phyloP scores from a whole-genome alignment of 163 green algal genomes.

The Scenedesmus sp. region DNA sequence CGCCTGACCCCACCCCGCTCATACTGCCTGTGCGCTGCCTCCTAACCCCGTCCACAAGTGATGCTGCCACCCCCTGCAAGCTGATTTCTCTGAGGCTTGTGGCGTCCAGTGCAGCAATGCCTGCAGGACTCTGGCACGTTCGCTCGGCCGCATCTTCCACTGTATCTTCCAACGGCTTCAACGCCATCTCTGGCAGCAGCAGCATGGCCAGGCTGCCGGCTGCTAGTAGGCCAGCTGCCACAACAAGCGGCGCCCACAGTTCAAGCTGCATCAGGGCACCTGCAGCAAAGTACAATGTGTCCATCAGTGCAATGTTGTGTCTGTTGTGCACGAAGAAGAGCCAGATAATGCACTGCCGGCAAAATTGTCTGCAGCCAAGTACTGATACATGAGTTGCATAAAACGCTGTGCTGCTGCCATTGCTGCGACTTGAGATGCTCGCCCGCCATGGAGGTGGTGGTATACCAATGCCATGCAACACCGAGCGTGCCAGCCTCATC shows the following conservation, averaged over 20 bases:
- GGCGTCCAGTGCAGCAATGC: not conserved
- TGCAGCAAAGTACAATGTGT: not conserved
- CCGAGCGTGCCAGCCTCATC: too few species aligned
- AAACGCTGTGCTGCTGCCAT: too few species aligned
- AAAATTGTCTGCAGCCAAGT: too few species aligned
- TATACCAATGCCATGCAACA: too few species aligned
- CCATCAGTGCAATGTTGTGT: too few species aligned
- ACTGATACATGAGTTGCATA: too few species aligned
- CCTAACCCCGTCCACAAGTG: not conserved
- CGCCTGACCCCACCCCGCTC: not conserved
- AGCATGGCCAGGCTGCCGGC: constrained; percentile 64
- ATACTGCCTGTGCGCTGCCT: not conserved
- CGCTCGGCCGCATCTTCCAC: constrained; percentile 18
- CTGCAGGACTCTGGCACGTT: not conserved
- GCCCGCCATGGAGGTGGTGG: too few species aligned
- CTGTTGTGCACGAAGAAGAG: too few species aligned
- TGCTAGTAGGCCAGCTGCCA: constrained; percentile 64
- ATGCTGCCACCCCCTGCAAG: not conserved
- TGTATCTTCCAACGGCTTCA: constrained; percentile 37
- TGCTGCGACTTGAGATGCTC: too few species aligned
- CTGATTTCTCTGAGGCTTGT: not conserved
- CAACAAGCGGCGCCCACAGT: constrained; percentile 60
- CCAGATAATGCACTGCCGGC: too few species aligned
- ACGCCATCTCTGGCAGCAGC: constrained; percentile 63
- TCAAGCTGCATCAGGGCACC: constrained; percentile 56